Evolutionary conservation across 352 stramenopile species (phyloP), one percentile per base, ranked within the genome.

Genomic region (Phytophthora meadii): DNA sequence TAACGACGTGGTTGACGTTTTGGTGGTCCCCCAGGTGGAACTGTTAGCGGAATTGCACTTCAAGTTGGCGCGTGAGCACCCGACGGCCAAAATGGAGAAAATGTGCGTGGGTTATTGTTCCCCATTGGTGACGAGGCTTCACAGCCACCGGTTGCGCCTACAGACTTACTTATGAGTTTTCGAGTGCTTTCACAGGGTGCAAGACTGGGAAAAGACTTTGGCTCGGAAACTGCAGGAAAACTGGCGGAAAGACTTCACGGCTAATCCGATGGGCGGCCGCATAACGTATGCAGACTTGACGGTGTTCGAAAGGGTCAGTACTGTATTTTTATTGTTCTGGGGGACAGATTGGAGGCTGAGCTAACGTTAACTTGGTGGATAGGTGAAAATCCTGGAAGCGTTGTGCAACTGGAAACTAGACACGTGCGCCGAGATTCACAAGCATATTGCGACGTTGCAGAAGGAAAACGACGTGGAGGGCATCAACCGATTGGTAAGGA

Each of bases 351-450:
- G n/a, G 14, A 36, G 17, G 22, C 62, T 49, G 59, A 41, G 25
- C 9, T 37, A 25, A 47, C 12, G 12, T 47, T n/a, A 15, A 36
- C 22, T 17, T 36, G 30, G 4, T 19, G 24, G 24, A 25, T 55
- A 95, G 87, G 76, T 92, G 12, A 78, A 76, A 44, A 85, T 95
- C n/a, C 52, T 95, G 46, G 83, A 94, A 55, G 80, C 75, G n/a
- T 65, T 95, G 32, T 95, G 87, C 45, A 74, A 92, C 48, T 94
- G 87, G 85, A 92, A 93, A 68, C 65, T 90, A 3, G 84, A 95
- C 32, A 89, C 82, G 12, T 94, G 84, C 48, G 55, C 62, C 0
- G 87, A 95, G 40, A 90, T 95, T 30, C 79, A 84, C 46, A 94
- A 95, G 53, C 68, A 88, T 59, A 82, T 95, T 47, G 74, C 73